A percentile compares a stretch with the other conserved stretches of the same genome.
Conservation (phyloP, 2,329 filamentous ascomycete species). For the Coniochaeta sp. region DNA sequence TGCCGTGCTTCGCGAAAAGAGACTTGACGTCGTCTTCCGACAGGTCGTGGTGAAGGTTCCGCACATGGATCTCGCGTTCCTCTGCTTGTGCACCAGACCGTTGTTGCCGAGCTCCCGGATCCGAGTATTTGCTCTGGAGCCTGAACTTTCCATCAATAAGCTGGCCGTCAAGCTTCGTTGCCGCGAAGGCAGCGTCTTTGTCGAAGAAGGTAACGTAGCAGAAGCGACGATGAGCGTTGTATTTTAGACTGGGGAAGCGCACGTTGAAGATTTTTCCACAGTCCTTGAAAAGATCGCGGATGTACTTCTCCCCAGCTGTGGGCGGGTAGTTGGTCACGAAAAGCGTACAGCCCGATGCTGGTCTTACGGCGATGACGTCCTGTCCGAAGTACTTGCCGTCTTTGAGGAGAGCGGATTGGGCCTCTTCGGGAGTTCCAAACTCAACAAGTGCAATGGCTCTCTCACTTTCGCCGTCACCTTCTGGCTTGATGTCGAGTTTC, state of each 20-base stretch:
- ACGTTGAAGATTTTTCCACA: constrained; percentile 80
- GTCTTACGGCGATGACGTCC: constrained; percentile 63
- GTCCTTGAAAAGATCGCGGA: constrained; percentile 60
- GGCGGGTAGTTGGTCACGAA: constrained; percentile 89
- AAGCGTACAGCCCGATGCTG: constrained; percentile 72
- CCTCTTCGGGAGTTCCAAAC: constrained; percentile 74
- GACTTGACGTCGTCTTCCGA: constrained; percentile 62
- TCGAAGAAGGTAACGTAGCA: constrained; percentile 90
- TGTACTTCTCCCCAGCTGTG: constrained; percentile 61
- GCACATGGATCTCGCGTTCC: constrained; percentile 76
- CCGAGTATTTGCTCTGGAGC: constrained; percentile 74
- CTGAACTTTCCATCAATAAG: constrained; percentile 60
- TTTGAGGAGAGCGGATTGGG: constrained; percentile 69
- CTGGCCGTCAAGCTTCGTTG: constrained; percentile 65
- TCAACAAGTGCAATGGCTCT: constrained; percentile 65
- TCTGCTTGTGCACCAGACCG: constrained; percentile 78
- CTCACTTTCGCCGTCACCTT: constrained; percentile 45
- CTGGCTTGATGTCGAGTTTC: constrained; percentile 60
- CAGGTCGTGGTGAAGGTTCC: constrained; percentile 54
- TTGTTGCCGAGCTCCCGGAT: constrained; percentile 69
- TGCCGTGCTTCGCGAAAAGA: constrained; percentile 69
- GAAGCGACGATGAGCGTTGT: constrained; percentile 81
- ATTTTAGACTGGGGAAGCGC: constrained; percentile 86
- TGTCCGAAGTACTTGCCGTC: constrained; percentile 74
- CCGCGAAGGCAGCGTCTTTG: constrained; percentile 58